phyloP scores from a whole-genome alignment of 2,329 filamentous ascomycete species.

The Incumbomyces delicatus region DNA sequence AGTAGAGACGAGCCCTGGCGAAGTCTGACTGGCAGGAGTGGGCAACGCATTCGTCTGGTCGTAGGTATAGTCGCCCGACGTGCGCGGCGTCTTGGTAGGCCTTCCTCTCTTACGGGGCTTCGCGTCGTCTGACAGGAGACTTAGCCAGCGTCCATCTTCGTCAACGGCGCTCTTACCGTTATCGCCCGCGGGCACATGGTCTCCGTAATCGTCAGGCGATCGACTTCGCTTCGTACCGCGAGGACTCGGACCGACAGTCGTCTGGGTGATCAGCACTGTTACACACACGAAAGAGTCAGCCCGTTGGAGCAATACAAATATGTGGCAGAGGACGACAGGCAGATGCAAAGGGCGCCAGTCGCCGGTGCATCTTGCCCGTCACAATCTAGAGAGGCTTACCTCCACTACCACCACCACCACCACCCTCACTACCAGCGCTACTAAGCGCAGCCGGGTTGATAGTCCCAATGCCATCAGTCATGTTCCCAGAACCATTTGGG shows the following conservation, averaged over 20 bases:
- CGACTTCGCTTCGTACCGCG: constrained; percentile 72
- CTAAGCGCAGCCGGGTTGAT: constrained; percentile 85
- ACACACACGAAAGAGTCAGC: constrained; percentile 26
- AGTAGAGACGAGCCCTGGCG: constrained; percentile 28
- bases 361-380: constrained; percentile 10
- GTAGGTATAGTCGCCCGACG: constrained; percentile 25
- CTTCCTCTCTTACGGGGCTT: constrained; percentile 40
- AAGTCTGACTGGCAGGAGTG: constrained; percentile 22
- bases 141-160: constrained; percentile 11
- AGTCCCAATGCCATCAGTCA: constrained; percentile 68
- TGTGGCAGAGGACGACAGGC: not conserved
- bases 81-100: constrained; percentile 39
- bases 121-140: constrained; percentile 36
- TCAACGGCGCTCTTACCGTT: constrained; percentile 46
- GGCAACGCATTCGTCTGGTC: constrained; percentile 22
- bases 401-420: constrained; percentile 27
- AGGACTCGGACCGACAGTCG: constrained; percentile 40
- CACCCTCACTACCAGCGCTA: constrained; percentile 49
- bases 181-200: constrained; percentile 42
- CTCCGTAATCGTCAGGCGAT: constrained; percentile 59
- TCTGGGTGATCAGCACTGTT: constrained; percentile 29
- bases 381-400: constrained; percentile 41
- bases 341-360: constrained; percentile 14
- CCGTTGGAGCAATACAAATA: constrained; percentile 18
- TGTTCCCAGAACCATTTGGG: constrained; percentile 49